These are phyloP conservation scores for Nakazawaea populi DNA, from an alignment of 805 yeast species.

Conservation along the genomic window DNA sequence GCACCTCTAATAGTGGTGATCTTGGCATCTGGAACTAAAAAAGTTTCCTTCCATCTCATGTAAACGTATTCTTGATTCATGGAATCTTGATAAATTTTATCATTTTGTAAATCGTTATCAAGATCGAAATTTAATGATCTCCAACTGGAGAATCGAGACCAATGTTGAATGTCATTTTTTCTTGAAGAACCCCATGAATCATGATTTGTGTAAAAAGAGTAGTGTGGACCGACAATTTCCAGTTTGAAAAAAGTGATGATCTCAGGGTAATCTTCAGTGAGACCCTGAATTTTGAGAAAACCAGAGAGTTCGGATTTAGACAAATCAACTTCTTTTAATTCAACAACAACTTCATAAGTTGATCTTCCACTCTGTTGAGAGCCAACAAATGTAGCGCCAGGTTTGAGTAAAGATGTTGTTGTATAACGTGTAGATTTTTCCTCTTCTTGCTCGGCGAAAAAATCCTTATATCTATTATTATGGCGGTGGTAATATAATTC, in stretches of 20 bases:
- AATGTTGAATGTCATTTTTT: constrained; percentile 54
- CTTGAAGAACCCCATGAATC: constrained; percentile 46
- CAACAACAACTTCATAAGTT: constrained; percentile 63
- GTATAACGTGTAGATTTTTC: not conserved
- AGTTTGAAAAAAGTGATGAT: constrained; percentile 71
- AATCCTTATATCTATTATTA: constrained; percentile 1
- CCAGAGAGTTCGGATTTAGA: constrained; percentile 48
- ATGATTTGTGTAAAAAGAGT: constrained; percentile 55
- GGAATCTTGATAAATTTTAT: constrained; percentile 19
- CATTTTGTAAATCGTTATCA: constrained; percentile 23
- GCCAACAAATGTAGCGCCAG: constrained; percentile 60
- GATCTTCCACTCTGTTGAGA: constrained; percentile 65
- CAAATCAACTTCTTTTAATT: constrained; percentile 64
- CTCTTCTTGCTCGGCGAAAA: constrained; percentile 5
- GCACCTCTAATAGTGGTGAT: constrained; percentile 64
- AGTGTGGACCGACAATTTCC: constrained; percentile 57
- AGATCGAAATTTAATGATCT: constrained; percentile 24
- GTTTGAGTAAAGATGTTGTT: constrained; percentile 42
- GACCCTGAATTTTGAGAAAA: constrained; percentile 57
- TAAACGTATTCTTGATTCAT: constrained; percentile 47
- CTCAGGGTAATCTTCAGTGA: constrained; percentile 55
- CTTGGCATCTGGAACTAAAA: constrained; percentile 73
- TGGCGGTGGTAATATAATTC: no score
- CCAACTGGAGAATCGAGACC: constrained; percentile 46
- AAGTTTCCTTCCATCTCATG: constrained; percentile 95